A percentile compares a stretch with the other conserved stretches of the same genome.
Conservation (phyloP, 352 stramenopile species). For the Globisporangium iwayamae region DNA sequence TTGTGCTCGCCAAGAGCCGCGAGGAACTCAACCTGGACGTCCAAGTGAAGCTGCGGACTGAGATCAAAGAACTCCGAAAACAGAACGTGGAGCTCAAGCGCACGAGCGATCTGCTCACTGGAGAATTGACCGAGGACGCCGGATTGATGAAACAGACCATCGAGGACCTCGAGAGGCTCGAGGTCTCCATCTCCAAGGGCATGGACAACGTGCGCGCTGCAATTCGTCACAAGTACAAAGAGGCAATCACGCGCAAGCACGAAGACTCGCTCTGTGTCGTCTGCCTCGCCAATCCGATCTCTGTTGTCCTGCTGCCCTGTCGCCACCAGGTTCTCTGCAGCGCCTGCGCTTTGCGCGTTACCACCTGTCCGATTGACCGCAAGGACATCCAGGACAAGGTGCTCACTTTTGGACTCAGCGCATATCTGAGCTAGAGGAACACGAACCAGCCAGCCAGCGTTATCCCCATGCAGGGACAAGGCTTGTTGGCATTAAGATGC, state of each 20-base stretch:
- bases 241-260: slow-evolving; percentile 17
- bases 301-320: slow-evolving; percentile 55
- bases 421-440: slow-evolving; percentile 23
- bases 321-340: slow-evolving; percentile 62
- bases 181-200: slow-evolving; percentile 23
- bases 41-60: slow-evolving; percentile 27
- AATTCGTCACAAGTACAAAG: slow-evolving; percentile 28
- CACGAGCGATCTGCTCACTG: slow-evolving; percentile 20
- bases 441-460: background rate
- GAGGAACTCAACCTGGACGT: slow-evolving; percentile 25
- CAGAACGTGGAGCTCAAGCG: slow-evolving; percentile 25
- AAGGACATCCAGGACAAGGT: slow-evolving; percentile 56
- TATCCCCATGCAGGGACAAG: slow-evolving; percentile 4
- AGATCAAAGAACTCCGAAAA: slow-evolving; percentile 19
- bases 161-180: slow-evolving; percentile 42
- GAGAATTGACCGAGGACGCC: slow-evolving; percentile 18
- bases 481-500: background rate
- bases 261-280: slow-evolving; percentile 44
- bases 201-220: slow-evolving; percentile 30
- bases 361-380: slow-evolving; percentile 57
- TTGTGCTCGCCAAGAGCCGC: slow-evolving; percentile 33
- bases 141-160: slow-evolving; percentile 26
- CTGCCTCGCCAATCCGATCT: slow-evolving; percentile 42
- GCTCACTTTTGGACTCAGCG: slow-evolving; percentile 56
- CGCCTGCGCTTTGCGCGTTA: slow-evolving; percentile 44